Evolutionary conservation across 768 basidiomycete species (phyloP).

Genomic region (Leccinum subtestaceum): DNA sequence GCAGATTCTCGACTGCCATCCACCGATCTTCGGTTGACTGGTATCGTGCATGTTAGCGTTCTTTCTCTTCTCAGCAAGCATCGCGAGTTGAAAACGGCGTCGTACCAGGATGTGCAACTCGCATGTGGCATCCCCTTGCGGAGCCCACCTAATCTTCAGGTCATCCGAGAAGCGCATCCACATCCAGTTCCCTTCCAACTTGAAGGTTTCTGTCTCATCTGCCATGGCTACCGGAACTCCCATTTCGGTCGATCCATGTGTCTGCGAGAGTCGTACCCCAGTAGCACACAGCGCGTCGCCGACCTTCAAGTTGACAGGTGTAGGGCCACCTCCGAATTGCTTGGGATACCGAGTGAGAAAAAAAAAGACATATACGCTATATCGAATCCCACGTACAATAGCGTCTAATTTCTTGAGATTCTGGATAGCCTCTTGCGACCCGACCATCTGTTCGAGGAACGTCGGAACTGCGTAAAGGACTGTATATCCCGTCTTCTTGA

Average conservation of each 20-base stretch:
- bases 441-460: constrained; percentile 38
- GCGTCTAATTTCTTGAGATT: constrained; percentile 20
- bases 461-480: constrained; percentile 37
- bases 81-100: too few relatives aligned
- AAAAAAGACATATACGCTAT: too few relatives aligned
- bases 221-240: constrained; percentile 4
- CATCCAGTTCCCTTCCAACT: constrained; percentile 31
- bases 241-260: constrained; percentile 38
- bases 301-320: constrained; percentile 26
- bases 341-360: constrained; percentile 10
- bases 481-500: constrained; percentile 28
- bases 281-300: constrained; percentile 34
- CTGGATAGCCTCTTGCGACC: constrained; percentile 20
- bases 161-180: constrained; percentile 33
- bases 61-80: background rate
- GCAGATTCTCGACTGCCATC: constrained; percentile 32
- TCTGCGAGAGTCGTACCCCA: constrained; percentile 32
- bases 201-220: constrained; percentile 7
- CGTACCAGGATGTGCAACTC: constrained; percentile 40
- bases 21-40: background rate
- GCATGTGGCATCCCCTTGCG: constrained; percentile 34
- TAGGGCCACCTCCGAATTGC: constrained; percentile 38
- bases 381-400: too few relatives aligned
- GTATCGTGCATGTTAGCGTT: background rate
- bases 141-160: constrained; percentile 27